phyloP scores from a whole-genome alignment of 306 rosid species.

The Castanospermum australe region DNA sequence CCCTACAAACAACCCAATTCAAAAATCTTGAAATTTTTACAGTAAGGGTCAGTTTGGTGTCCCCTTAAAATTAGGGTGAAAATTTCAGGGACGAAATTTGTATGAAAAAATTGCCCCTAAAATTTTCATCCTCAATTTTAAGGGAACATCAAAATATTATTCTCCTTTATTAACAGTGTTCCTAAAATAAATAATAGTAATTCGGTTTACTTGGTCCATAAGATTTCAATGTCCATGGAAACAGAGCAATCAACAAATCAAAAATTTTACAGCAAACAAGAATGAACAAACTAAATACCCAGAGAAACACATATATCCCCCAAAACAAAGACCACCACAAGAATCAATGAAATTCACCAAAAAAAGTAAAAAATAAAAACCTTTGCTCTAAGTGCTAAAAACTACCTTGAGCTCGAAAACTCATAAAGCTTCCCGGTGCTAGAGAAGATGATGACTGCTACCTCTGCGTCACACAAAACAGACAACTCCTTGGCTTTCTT shows the following conservation, averaged over 20 bases:
- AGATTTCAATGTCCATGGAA: background rate
- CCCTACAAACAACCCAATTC: background rate
- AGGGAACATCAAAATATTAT: no score
- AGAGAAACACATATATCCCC: background rate
- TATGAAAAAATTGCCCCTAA: no score
- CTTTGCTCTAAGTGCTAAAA: background rate
- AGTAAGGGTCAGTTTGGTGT: no score
- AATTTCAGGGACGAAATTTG: no score
- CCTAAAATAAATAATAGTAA: background rate
- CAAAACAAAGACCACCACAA: background rate
- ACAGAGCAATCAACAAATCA: background rate
- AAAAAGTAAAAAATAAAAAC: background rate
- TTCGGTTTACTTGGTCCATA: conserved; percentile 14
- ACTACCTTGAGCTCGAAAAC: conserved; percentile 56
- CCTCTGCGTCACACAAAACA: conserved; percentile 75
- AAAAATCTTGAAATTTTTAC: background rate
- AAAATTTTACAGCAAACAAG: background rate
- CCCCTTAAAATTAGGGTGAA: no score
- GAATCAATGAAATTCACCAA: background rate
- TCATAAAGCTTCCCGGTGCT: conserved; percentile 71
- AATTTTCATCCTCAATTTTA: no score
- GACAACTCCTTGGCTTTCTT: conserved; percentile 75
- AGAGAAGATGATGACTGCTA: conserved; percentile 70
- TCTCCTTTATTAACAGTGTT: background rate
- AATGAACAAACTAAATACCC: background rate